Evolutionary conservation across 805 yeast species (phyloP).

Genomic region (Tetrapisispora namnaoensis): DNA sequence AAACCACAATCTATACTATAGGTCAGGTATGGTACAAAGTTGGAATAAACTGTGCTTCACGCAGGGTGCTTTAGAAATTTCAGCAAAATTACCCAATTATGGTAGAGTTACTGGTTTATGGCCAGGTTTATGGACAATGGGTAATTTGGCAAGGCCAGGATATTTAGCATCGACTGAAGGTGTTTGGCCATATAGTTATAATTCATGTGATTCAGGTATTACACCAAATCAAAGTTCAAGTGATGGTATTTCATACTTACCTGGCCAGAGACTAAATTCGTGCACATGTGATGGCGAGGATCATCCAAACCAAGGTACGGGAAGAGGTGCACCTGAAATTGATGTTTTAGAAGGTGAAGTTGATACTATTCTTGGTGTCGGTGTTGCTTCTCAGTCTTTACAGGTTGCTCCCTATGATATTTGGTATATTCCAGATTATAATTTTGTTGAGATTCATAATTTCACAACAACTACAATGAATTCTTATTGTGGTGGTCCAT

Average conservation of each 20-base stretch:
- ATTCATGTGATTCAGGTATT: slow-evolving; percentile 85
- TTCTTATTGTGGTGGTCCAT: slow-evolving; percentile 85
- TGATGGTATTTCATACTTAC: slow-evolving; percentile 80
- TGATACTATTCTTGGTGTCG: slow-evolving; percentile 43
- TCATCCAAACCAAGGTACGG: slow-evolving; percentile 80
- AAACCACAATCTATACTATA: slow-evolving; percentile 69
- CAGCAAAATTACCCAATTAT: slow-evolving; percentile 69
- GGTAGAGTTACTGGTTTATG: slow-evolving; percentile 78
- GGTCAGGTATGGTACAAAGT: slow-evolving; percentile 85
- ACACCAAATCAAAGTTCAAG: slow-evolving; percentile 86
- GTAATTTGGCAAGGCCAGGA: slow-evolving; percentile 89
- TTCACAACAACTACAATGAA: slow-evolving; percentile 66
- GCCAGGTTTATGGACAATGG: slow-evolving; percentile 97
- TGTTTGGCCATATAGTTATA: slow-evolving; percentile 89
- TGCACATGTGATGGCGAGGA: slow-evolving; percentile 79
- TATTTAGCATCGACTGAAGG: slow-evolving; percentile 82
- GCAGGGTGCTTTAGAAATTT: slow-evolving; percentile 69
- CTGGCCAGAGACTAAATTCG: slow-evolving; percentile 68
- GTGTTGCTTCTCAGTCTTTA: slow-evolving; percentile 83
- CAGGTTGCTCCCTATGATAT: slow-evolving; percentile 92
- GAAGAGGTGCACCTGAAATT: slow-evolving; percentile 94
- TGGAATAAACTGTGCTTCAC: slow-evolving; percentile 91
- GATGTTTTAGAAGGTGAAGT: slow-evolving; percentile 84
- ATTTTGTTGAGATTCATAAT: slow-evolving; percentile 66
- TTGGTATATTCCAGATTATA: slow-evolving; percentile 89